These are phyloP conservation scores for Botrytis medusae DNA, from an alignment of 2,329 filamentous ascomycete species.

Conservation along the genomic window DNA sequence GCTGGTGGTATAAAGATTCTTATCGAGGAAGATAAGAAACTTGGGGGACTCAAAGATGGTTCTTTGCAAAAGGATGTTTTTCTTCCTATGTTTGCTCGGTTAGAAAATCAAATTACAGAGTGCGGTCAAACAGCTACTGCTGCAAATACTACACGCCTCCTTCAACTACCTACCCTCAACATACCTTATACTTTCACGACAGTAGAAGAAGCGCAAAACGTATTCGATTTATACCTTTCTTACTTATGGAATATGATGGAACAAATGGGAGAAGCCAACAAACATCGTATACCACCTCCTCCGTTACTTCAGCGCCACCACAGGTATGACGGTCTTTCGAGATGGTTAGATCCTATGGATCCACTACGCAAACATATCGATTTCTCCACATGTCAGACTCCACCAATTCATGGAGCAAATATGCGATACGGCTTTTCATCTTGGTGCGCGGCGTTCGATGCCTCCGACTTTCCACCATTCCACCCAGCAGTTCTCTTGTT, in stretches of 20 bases:
- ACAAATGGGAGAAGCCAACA: not conserved
- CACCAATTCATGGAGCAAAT: not conserved
- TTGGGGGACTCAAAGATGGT: not conserved
- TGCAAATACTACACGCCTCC: not conserved
- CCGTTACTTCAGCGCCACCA: not conserved
- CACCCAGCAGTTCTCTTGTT: conserved; percentile 5
- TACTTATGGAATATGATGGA: not conserved
- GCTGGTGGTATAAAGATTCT: conserved; percentile 18
- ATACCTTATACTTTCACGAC: conserved; percentile 7
- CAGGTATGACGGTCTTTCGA: not conserved
- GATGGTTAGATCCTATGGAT: not conserved
- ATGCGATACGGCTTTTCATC: not conserved
- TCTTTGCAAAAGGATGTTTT: conserved; percentile 8
- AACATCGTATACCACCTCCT: not conserved
- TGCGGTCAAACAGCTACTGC: not conserved
- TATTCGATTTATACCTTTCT: not conserved
- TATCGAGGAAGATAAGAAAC: not conserved
- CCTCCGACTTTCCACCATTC: conserved; percentile 2
- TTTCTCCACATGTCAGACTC: not conserved
- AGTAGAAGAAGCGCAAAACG: conserved; percentile 6
- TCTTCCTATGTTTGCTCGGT: conserved; percentile 15
- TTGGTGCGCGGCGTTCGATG: conserved; percentile 3
- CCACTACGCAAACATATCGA: not conserved
- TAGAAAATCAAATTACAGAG: conserved; percentile 15
- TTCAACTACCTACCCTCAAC: not conserved